Conservation (phyloP, 176 grass and related monocot species). For the Otatea glauca region DNA sequence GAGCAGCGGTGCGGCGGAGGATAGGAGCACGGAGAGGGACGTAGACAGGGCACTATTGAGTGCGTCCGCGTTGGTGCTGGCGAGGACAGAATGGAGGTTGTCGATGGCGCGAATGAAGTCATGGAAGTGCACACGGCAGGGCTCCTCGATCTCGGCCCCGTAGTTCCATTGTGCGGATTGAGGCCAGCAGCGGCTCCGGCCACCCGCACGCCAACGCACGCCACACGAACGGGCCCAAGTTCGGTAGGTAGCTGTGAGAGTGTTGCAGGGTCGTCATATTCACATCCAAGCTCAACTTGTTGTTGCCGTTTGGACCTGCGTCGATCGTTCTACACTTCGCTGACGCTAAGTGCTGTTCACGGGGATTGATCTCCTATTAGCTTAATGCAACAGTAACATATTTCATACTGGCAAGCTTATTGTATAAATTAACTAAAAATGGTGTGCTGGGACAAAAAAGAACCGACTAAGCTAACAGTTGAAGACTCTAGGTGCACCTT, state of each 20-base stretch:
- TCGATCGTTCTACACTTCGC: conserved; percentile 35
- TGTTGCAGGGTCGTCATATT: conserved; percentile 53
- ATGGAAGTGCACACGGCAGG: conserved; percentile 70
- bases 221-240: conserved; percentile 74
- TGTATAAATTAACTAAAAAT: too few species aligned
- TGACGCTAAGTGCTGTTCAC: too few species aligned
- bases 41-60: conserved; percentile 73
- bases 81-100: conserved; percentile 88
- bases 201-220: conserved; percentile 66
- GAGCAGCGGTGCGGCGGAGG: conserved; percentile 61
- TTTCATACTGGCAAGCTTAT: too few species aligned
- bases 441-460: too few species aligned
- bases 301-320: conserved; percentile 61
- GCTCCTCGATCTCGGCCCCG: conserved; percentile 74
- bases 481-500: too few species aligned
- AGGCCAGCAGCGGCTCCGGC: conserved; percentile 60
- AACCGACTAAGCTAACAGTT: too few species aligned
- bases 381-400: too few species aligned
- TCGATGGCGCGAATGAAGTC: conserved; percentile 91
- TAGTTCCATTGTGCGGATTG: conserved; percentile 53
- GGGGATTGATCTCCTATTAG: too few species aligned
- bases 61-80: conserved; percentile 62
- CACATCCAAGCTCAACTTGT: conserved; percentile 66
- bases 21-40: conserved; percentile 65
- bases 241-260: conserved; percentile 6